These are phyloP conservation scores for Acaromyces ingoldii DNA, from an alignment of 1,284 basidiomycete genomes.

Conservation along the genomic window DNA sequence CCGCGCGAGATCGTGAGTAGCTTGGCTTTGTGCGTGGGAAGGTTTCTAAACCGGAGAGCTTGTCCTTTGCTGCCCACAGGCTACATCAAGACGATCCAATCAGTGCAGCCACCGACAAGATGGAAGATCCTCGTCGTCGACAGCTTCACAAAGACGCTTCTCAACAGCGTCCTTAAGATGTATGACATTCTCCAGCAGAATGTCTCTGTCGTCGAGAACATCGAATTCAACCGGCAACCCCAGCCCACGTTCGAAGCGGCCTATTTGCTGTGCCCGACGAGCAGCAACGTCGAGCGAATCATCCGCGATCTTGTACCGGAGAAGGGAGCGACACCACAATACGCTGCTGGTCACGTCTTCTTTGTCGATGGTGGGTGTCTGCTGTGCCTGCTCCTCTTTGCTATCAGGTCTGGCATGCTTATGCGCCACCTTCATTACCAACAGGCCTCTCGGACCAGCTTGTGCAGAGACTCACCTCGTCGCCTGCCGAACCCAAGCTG, in stretches of 20 bases:
- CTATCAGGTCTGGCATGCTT: neutral
- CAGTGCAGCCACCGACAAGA: slow-evolving; percentile 50
- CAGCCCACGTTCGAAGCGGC: slow-evolving; percentile 41
- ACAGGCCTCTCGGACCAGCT: slow-evolving; percentile 36
- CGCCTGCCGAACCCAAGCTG: slow-evolving; percentile 41
- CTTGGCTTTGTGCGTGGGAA: neutral
- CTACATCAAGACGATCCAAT: slow-evolving; percentile 41
- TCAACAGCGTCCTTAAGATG: slow-evolving; percentile 82
- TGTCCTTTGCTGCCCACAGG: slow-evolving; percentile 12
- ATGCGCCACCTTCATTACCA: neutral
- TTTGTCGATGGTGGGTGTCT: slow-evolving; percentile 81
- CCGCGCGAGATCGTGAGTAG: slow-evolving; percentile 24
- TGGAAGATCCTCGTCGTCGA: slow-evolving; percentile 99
- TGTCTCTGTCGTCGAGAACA: slow-evolving; percentile 46
- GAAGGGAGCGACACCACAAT: slow-evolving; percentile 57
- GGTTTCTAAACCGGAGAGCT: neutral
- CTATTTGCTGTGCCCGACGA: slow-evolving; percentile 90
- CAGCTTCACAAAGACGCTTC: slow-evolving; percentile 76
- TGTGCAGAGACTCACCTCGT: slow-evolving; percentile 42
- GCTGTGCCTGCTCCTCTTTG: too few species aligned
- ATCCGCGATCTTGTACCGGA: slow-evolving; percentile 55
- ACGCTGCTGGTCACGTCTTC: slow-evolving; percentile 84
- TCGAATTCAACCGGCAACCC: slow-evolving; percentile 33
- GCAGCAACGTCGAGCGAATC: slow-evolving; percentile 85
- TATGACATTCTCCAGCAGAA: slow-evolving; percentile 54